Conservation (phyloP, 306 rosid species). For the Pyrus pyrifolia region DNA sequence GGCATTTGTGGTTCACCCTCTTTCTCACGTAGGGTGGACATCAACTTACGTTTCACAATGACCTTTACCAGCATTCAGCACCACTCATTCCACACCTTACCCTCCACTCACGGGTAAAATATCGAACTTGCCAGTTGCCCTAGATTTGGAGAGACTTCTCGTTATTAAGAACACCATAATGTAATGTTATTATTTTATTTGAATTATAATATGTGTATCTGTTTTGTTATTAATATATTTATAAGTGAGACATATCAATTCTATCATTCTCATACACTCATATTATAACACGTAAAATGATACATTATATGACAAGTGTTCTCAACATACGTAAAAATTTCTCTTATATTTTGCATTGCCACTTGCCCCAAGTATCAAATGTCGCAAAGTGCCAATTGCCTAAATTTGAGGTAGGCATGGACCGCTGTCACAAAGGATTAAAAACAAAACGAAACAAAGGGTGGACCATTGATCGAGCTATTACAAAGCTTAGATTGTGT, state of each 20-base stretch:
- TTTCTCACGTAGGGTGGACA: conserved; percentile 18
- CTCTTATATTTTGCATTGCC: background rate
- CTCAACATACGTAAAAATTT: background rate
- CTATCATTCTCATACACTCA: accelerated
- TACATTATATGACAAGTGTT: accelerated
- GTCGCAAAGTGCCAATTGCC: background rate
- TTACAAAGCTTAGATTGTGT: conserved; percentile 16
- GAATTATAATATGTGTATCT: no score
- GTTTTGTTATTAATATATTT: no score
- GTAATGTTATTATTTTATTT: background rate
- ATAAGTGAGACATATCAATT: background rate
- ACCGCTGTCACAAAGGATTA: background rate
- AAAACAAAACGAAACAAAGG: background rate
- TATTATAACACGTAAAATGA: no score
- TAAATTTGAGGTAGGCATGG: background rate
- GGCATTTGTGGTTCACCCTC: conserved; percentile 25
- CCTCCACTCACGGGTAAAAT: conserved; percentile 19
- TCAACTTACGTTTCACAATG: conserved; percentile 13
- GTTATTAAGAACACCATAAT: background rate
- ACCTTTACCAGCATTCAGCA: conserved; percentile 8
- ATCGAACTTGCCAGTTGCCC: conserved; percentile 22
- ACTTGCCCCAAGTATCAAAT: background rate
- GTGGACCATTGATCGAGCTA: conserved; percentile 29
- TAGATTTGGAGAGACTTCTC: background rate
- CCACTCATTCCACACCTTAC: conserved; percentile 20